These are phyloP conservation scores for Apostasia ramifera DNA, from an alignment of 106 monocot species.

Conservation along the genomic window DNA sequence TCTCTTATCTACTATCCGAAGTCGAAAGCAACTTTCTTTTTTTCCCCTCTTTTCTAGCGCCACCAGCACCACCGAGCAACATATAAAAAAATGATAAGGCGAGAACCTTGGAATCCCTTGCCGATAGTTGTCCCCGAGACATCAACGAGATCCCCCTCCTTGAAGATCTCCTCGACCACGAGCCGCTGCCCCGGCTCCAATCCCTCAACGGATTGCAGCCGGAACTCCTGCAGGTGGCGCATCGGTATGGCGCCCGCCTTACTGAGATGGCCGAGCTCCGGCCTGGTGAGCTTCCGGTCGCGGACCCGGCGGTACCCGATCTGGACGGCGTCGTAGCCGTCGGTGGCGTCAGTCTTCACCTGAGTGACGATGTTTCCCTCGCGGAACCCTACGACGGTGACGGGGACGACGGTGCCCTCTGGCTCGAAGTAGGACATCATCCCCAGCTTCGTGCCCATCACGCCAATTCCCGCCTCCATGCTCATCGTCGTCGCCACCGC, in stretches of 20 bases:
- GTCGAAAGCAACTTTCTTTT: too few species aligned
- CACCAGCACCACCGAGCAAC: background rate
- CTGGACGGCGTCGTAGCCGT: slow-evolving; percentile 96
- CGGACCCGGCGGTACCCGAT: slow-evolving; percentile 81
- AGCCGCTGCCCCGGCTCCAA: slow-evolving; percentile 80
- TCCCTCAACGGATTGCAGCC: slow-evolving; percentile 55
- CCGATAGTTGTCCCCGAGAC: slow-evolving; percentile 82
- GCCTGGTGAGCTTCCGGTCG: slow-evolving; percentile 78
- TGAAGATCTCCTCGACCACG: slow-evolving; percentile 68
- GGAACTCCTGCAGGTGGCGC: slow-evolving; percentile 91
- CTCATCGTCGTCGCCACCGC: slow-evolving; percentile 26
- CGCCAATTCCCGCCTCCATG: slow-evolving; percentile 77
- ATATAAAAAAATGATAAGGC: background rate
- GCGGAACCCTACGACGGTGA: slow-evolving; percentile 91
- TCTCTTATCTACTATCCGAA: background rate
- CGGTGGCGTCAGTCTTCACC: slow-evolving; percentile 82
- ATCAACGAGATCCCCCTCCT: slow-evolving; percentile 89
- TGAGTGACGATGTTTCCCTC: slow-evolving; percentile 98
- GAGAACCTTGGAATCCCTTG: slow-evolving; percentile 93
- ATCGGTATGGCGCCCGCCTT: slow-evolving; percentile 79
- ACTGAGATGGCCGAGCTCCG: slow-evolving; percentile 83
- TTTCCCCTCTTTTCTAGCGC: background rate
- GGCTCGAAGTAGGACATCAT: slow-evolving; percentile 98
- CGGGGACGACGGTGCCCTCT: slow-evolving; percentile 72
- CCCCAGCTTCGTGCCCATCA: slow-evolving; percentile 96